Base-by-base conservation (phyloP, 768 basidiomycete species). In the Heimioporus sp. region DNA sequence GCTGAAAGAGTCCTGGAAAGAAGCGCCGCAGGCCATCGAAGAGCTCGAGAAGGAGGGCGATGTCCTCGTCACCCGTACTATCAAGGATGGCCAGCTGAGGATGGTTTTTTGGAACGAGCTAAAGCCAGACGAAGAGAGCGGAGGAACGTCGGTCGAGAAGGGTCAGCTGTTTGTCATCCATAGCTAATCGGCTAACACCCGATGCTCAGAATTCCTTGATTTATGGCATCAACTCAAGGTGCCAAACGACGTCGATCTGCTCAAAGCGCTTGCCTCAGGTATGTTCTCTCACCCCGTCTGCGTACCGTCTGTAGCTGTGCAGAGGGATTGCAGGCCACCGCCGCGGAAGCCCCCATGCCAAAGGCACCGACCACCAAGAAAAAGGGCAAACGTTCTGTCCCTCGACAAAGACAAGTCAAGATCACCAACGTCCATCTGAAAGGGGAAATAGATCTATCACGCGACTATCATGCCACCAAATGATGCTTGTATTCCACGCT, bases 91-190 rank as follows among this genome's bases (percentile, higher is more conserved):
- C 0, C 86, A 90, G 58, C 72, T 89, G 64, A 79, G 85, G 46
- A 87, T 89, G 82, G 91, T 92, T 1, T 92, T 92, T 60, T 93
- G 87, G 86, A 94, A 94, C 57, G 91, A 94, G 68, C 80, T 92
- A 53, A 88, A 89, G 62, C 83, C 86, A 1, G 82, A 76, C 24
- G 86, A 88, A 56, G 85, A 89, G 40, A 77, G 72, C 44, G 90
- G 86, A 4, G 87, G 86, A 3, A 77, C 78, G 56, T 68, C 71
- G n/a, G 82, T 93, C 4, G 91, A 94, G 71, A 82, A 92, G 76
- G 92, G 92, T 86, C 50, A 48, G 78, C 64, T 21, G 12, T 43
- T 44, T 4, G 7, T 24, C 43, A 19, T 44, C 20, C 20, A 35
- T 16, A 2, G 30, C 24, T 19, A 19, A 46, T 54, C 63, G 8